Base-by-base conservation (phyloP, 306 rosid genomes). In the Senna siamea region DNA sequence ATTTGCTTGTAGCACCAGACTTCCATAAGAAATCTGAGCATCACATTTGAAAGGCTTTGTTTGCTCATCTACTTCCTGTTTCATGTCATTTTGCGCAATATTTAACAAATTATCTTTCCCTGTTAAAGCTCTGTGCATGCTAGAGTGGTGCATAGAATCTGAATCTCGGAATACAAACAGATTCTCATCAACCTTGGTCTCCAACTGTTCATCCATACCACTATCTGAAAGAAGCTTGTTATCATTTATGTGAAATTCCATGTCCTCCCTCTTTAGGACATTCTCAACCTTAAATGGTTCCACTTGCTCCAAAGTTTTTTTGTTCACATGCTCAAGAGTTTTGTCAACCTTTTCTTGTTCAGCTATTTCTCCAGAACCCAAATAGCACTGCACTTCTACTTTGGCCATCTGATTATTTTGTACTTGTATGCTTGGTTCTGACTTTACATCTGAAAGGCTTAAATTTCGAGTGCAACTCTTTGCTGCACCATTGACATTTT, bases 61-160 rank as follows among this genome's bases (percentile, higher is more conserved):
- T 41, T 77, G 57, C 68, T 80, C 85, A 71, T 66, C 79, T 79
- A 69, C 85, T 62, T 75, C 79, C 77, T 66, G 75, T 52, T 59
- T 80, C 59, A 26, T 41, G 50, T 26, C 67, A 63, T 58, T 53
- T 18, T 66, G 52, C 52, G 38, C 59, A 32, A 69, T 44, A 32
- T 72, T 81, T 69, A 61, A 74, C 74, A 50, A 68, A 64, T 79
- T 75, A 57, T 18, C 57, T 34, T 54, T 62, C 57, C 22, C 67
- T 64, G 28, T 41, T 41, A 44, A 68, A 41, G 46, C 43, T 72
- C 70, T 43, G 66, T 12, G 65, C 7, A 37, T 10, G 72, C 66
- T 30, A 32, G 54, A 72, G 55, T 52, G 46, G n/a, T 23, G 9
- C 47, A 54, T 65, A 68, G 82, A 67, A 81, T 32, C 76, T 30